Percentiles rank a stretch among this genome's conserved stretches.
These are phyloP conservation scores for Nosema muscidifuracis DNA, from an alignment of 371 early-diverging fungal species.

Conservation along the genomic window DNA sequence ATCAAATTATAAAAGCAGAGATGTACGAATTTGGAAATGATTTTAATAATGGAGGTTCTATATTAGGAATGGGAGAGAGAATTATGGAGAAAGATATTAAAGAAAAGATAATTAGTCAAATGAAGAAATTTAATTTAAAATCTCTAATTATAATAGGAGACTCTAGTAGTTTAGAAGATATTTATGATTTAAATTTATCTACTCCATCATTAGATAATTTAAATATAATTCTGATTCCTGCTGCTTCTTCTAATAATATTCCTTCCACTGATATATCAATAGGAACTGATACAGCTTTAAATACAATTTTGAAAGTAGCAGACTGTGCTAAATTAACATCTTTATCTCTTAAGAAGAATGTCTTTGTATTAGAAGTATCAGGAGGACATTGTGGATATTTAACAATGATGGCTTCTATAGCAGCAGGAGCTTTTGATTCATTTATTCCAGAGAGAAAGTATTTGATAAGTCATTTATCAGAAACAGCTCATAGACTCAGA, in stretches of 20 bases:
- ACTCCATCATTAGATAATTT: constrained; percentile 47
- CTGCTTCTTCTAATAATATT: constrained; percentile 91
- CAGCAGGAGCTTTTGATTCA: constrained; percentile 77
- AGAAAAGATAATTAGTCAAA: constrained; percentile 76
- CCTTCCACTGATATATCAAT: constrained; percentile 90
- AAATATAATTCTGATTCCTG: constrained; percentile 83
- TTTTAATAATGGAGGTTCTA: constrained; percentile 81
- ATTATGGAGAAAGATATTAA: constrained; percentile 61
- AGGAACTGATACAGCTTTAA: constrained; percentile 90
- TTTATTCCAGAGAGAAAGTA: constrained; percentile 72
- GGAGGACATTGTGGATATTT: constrained; percentile 90
- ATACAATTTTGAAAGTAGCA: constrained; percentile 80
- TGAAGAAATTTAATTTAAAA: constrained; percentile 78
- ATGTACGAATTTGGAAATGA: constrained; percentile 70
- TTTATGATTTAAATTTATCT: constrained; percentile 47
- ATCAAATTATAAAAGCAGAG: constrained; percentile 49
- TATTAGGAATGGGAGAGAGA: constrained; percentile 83
- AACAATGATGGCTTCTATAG: constrained; percentile 78
- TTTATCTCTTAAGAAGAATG: constrained; percentile 75
- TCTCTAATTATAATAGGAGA: constrained; percentile 84
- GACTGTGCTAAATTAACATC: constrained; percentile 85
- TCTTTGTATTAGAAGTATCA: constrained; percentile 92
- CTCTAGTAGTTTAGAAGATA: constrained; percentile 74
- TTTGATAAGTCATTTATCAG: constrained; percentile 45
- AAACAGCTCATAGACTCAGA: constrained; percentile 49